These are phyloP conservation scores for Geosmithia putterillii DNA, from an alignment of 2,329 filamentous ascomycete species.

Conservation along the genomic window DNA sequence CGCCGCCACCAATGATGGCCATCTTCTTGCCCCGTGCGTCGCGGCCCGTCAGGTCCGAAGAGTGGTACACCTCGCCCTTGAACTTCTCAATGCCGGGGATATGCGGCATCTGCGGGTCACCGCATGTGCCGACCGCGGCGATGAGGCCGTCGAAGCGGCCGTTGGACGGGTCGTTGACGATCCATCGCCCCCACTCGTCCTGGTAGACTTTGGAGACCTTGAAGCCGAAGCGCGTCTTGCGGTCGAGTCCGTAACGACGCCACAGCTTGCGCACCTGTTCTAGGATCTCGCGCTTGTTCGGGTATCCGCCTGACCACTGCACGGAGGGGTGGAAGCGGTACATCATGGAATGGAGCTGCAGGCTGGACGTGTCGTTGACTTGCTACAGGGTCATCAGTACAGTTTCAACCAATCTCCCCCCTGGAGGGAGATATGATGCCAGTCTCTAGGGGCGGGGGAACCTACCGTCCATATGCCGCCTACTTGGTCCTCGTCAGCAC, in stretches of 20 bases:
- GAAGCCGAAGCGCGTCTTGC: slow-evolving; percentile 60
- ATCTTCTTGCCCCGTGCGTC: slow-evolving; percentile 51
- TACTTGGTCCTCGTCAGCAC: slow-evolving; percentile 44
- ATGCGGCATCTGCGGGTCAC: slow-evolving; percentile 60
- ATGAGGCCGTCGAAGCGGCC: slow-evolving; percentile 71
- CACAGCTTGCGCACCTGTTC: slow-evolving; percentile 60
- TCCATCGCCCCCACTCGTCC: slow-evolving; percentile 58
- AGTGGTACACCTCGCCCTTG: slow-evolving; percentile 62
- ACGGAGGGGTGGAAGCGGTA: slow-evolving; percentile 79
- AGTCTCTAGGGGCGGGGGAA: background rate
- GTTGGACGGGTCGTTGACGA: slow-evolving; percentile 59
- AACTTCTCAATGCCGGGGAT: slow-evolving; percentile 62
- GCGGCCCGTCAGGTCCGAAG: slow-evolving; percentile 53
- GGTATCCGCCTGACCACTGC: slow-evolving; percentile 64
- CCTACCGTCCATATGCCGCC: slow-evolving; percentile 73
- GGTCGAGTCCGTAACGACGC: slow-evolving; percentile 60
- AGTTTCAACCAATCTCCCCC: background rate
- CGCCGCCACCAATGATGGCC: slow-evolving; percentile 65
- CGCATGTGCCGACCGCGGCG: slow-evolving; percentile 68
- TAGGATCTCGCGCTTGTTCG: slow-evolving; percentile 63
- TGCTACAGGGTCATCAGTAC: slow-evolving; percentile 29
- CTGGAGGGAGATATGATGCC: background rate
- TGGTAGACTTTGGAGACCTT: slow-evolving; percentile 58
- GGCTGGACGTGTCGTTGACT: slow-evolving; percentile 70
- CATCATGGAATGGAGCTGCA: slow-evolving; percentile 80